phyloP scores from a whole-genome alignment of 1,139 yeast species.

The Zygosaccharomyces sapae region DNA sequence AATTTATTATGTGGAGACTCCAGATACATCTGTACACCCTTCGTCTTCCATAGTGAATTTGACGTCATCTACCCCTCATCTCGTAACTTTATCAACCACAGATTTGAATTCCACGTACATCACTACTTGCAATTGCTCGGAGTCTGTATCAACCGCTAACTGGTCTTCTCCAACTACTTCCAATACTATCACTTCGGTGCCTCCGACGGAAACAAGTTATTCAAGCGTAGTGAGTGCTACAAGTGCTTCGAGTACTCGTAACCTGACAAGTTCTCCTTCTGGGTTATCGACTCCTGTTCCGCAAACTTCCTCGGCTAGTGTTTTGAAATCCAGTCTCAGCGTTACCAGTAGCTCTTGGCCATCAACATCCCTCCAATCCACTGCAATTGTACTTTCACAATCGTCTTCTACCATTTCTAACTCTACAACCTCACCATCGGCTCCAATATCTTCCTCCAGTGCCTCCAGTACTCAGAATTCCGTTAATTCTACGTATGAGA shows the following conservation, averaged over 20 bases:
- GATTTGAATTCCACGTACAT: constrained; percentile 1
- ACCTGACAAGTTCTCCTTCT: too few species aligned
- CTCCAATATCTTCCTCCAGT: too few species aligned
- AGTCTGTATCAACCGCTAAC: not conserved
- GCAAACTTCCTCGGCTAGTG: not conserved
- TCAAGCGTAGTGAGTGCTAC: too few species aligned
- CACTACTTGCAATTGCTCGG: not conserved
- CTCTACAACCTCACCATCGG: too few species aligned
- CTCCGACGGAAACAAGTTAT: not conserved
- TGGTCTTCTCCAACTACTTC: too few species aligned
- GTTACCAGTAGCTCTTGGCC: not conserved
- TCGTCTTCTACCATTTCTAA: too few species aligned
- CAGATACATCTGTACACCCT: not conserved
- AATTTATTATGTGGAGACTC: constrained; percentile 13
- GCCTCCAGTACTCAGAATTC: too few species aligned
- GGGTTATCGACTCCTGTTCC: not conserved
- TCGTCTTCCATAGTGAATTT: not conserved
- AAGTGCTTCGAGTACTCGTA: too few species aligned
- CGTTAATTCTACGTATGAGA: too few species aligned
- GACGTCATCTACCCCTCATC: not conserved
- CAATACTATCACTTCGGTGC: not conserved
- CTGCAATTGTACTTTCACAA: not conserved
- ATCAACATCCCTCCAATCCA: not conserved
- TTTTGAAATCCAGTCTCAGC: not conserved
- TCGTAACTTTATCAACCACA: not conserved